Evolutionary conservation across 139 green algal genomes (phyloP).

Genomic region (Mychonastes homosphaera): DNA sequence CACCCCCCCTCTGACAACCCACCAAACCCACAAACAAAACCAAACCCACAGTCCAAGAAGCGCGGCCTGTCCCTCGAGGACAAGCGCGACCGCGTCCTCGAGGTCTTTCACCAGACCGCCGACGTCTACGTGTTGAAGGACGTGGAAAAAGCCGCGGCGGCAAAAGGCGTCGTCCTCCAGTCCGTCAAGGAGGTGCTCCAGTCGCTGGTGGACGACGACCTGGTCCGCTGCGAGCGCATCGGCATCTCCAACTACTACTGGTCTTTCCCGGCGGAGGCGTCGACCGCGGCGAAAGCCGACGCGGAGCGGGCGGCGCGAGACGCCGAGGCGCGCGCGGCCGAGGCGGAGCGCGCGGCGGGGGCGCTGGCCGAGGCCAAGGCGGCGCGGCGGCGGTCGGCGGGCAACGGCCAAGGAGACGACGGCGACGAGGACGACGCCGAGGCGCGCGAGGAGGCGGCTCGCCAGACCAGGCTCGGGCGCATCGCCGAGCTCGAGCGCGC

Average conservation of each 20-base stretch:
- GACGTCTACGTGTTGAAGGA: constrained; percentile 63
- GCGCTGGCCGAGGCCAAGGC: neutral
- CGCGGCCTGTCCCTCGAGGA: constrained; percentile 61
- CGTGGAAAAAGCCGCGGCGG: constrained; percentile 58
- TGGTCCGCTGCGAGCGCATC: constrained; percentile 71
- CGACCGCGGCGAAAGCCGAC: constrained; percentile 33
- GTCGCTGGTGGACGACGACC: constrained; percentile 61
- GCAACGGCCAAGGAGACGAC: neutral
- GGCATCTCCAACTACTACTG: constrained; percentile 70
- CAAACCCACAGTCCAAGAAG: constrained; percentile 50
- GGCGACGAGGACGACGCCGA: neutral
- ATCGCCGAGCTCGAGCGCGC: neutral
- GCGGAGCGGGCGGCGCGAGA: too few relatives aligned
- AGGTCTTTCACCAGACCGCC: constrained; percentile 56
- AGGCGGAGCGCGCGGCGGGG: neutral
- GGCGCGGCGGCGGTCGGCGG: neutral
- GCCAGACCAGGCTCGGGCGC: neutral
- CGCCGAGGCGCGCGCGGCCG: too few relatives aligned
- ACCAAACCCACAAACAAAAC: too few relatives aligned
- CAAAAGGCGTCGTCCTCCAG: constrained; percentile 61
- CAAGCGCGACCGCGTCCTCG: constrained; percentile 51
- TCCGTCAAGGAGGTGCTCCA: constrained; percentile 68
- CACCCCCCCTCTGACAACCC: too few relatives aligned
- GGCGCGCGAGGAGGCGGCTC: neutral
- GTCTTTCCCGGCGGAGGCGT: constrained; percentile 58